phyloP scores from a whole-genome alignment of 2,329 filamentous ascomycete species.

The Colletotrichum cordylinicola region DNA sequence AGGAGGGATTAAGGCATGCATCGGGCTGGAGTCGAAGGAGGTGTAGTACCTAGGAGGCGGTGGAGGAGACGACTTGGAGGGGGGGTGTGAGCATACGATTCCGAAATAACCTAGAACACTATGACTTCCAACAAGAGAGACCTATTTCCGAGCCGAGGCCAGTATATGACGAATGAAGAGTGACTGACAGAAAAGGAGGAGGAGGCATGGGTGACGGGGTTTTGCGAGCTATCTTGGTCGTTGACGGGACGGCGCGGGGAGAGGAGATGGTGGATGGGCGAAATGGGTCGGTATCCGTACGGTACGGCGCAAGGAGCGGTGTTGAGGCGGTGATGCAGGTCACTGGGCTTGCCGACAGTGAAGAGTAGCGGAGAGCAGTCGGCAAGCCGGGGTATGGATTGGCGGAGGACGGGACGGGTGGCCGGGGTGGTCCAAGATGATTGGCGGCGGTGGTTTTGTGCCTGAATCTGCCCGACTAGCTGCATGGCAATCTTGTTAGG shows the following conservation, averaged over 20 bases:
- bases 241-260: constrained; percentile 17
- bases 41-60: background rate
- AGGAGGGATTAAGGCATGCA: constrained; percentile 9
- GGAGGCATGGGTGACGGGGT: background rate
- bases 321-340: constrained; percentile 23
- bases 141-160: constrained; percentile 8
- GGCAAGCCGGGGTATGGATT: background rate
- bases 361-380: constrained; percentile 11
- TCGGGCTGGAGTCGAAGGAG: constrained; percentile 4
- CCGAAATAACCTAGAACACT: constrained; percentile 17
- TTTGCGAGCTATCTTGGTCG: background rate
- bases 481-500: constrained; percentile 19
- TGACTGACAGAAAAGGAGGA: background rate
- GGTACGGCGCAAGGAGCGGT: constrained; percentile 16
- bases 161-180: background rate
- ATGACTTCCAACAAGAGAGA: constrained; percentile 11
- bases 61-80: background rate
- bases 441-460: constrained; percentile 16
- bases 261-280: background rate
- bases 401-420: background rate
- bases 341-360: constrained; percentile 19
- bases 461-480: constrained; percentile 24
- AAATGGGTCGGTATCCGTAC: background rate
- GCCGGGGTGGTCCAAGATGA: constrained; percentile 2
- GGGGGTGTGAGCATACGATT: constrained; percentile 13